phyloP scores from a whole-genome alignment of 208 protist genomes.

The Novymonas esmeraldas region DNA sequence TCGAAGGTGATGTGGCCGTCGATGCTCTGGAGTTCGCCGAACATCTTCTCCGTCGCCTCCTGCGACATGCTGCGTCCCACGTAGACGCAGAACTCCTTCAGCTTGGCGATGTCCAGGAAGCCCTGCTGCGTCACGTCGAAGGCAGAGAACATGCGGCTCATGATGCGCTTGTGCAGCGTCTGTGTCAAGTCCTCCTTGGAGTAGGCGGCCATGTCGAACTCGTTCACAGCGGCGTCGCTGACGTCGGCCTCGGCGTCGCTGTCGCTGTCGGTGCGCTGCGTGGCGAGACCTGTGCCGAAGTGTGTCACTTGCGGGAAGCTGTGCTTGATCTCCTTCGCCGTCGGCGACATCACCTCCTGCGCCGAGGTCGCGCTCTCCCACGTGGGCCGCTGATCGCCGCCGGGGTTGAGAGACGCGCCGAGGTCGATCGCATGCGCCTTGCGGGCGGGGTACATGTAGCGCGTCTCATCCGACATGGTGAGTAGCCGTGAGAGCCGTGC shows the following conservation, averaged over 20 bases:
- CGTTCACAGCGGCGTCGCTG: conserved; percentile 36
- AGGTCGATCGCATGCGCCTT: conserved; percentile 44
- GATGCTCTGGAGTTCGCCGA: conserved; percentile 53
- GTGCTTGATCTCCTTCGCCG: conserved; percentile 45
- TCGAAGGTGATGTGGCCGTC: conserved; percentile 81
- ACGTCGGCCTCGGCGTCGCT: conserved; percentile 15
- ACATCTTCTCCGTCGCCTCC: conserved; percentile 61
- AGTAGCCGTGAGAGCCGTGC: too few relatives aligned
- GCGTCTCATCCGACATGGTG: conserved; percentile 15
- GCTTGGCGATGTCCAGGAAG: conserved; percentile 59
- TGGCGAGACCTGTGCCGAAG: conserved; percentile 61
- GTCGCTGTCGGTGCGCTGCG: conserved; percentile 16
- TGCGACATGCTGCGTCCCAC: conserved; percentile 54
- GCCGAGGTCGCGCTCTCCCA: conserved; percentile 19
- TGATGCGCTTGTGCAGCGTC: conserved; percentile 78
- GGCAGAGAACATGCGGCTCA: conserved; percentile 88
- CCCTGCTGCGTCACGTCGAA: conserved; percentile 87
- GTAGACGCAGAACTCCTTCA: conserved; percentile 85
- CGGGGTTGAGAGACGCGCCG: conserved; percentile 28
- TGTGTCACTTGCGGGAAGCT: conserved; percentile 30
- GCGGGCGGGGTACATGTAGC: conserved; percentile 37
- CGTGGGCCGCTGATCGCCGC: not conserved
- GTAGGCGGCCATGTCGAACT: conserved; percentile 86
- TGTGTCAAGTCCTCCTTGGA: conserved; percentile 76
- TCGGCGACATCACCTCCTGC: conserved; percentile 24